Base-by-base conservation (phyloP, 2,329 filamentous ascomycete species). In the Fusarium nodosum region DNA sequence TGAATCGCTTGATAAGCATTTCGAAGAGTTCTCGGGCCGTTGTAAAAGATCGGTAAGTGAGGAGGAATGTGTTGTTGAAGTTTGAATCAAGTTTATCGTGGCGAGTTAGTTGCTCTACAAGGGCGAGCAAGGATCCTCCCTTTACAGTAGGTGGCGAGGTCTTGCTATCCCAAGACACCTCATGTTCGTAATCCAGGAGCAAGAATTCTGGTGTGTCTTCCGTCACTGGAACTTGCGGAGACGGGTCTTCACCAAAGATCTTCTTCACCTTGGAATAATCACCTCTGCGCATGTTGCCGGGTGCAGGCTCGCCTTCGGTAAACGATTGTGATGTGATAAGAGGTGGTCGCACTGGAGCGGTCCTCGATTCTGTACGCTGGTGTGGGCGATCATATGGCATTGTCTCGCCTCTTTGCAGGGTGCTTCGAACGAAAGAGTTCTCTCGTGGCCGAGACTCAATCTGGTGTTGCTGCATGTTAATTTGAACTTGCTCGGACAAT, bases 31-130 rank as follows among this genome's bases (percentile, higher is more conserved):
- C 96, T 8, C 91, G 86, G 1, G 95, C 96, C 4, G 90, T 90
- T 0, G 96, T 98, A 76, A 99, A 99, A 0, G 96, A 99, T 66
- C 93, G 88, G 79, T 99, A 99, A 2, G 96, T 99, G 38, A 99
- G 87, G 18, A 99, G 88, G 85, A 99, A 99, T 1, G 96, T 99
- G 75, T 95, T 97, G 83, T 98, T 98, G 82, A 98, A 98, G 67
- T 88, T 95, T 5, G 94, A 93, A 77, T 98, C 96, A 16, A 97
- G 87, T 76, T 97, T 96, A 81, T 99, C 96, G 77, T 99, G 96
- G 50, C 96, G 89, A 18, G 96, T 99, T 45, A 99, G 86, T 76
- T 98, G 95, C 79, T 98, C 96, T 8, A 97, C 96, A 60, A 99
- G 84, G 7, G 93, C 96, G 31, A 93, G 86, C 22, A 99, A 82